phyloP scores from a whole-genome alignment of 2,329 filamentous ascomycete species.

The Fusarium xylarioides region DNA sequence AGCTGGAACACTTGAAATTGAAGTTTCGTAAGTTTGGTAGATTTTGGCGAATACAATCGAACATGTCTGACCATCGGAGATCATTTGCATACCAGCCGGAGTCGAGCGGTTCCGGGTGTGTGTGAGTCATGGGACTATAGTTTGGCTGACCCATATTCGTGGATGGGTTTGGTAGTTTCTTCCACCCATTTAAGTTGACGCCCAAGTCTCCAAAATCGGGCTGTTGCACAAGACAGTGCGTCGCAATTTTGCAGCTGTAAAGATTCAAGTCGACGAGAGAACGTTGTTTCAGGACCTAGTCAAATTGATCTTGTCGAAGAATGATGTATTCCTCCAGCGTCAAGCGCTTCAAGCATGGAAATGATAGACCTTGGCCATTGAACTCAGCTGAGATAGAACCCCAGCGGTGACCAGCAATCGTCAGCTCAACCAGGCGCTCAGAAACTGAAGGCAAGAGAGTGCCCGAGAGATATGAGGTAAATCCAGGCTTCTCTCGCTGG shows the following conservation, averaged over 20 bases:
- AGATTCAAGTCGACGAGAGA: slow-evolving; percentile 14
- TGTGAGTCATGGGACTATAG: too few relatives aligned
- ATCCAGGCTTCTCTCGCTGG: background rate
- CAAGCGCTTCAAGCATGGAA: slow-evolving; percentile 31
- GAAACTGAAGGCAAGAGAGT: slow-evolving; percentile 20
- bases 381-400: slow-evolving; percentile 35
- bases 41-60: slow-evolving; percentile 22
- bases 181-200: slow-evolving; percentile 16
- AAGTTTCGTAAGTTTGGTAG: background rate
- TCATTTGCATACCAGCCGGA: background rate
- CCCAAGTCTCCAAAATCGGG: background rate
- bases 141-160: too few relatives aligned
- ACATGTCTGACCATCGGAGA: slow-evolving; percentile 34
- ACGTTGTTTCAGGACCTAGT: slow-evolving; percentile 35
- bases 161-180: too few relatives aligned
- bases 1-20: background rate
- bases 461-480: slow-evolving; percentile 9
- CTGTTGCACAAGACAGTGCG: background rate
- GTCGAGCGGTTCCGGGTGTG: background rate
- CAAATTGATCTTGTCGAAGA: slow-evolving; percentile 34
- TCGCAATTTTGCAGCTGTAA: slow-evolving; percentile 13
- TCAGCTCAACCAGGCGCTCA: slow-evolving; percentile 31
- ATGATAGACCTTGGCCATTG: slow-evolving; percentile 25
- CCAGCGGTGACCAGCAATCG: slow-evolving; percentile 28
- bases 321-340: slow-evolving; percentile 21